Base-by-base conservation (phyloP, 2,329 filamentous ascomycete species). In the Amphichorda felina region DNA sequence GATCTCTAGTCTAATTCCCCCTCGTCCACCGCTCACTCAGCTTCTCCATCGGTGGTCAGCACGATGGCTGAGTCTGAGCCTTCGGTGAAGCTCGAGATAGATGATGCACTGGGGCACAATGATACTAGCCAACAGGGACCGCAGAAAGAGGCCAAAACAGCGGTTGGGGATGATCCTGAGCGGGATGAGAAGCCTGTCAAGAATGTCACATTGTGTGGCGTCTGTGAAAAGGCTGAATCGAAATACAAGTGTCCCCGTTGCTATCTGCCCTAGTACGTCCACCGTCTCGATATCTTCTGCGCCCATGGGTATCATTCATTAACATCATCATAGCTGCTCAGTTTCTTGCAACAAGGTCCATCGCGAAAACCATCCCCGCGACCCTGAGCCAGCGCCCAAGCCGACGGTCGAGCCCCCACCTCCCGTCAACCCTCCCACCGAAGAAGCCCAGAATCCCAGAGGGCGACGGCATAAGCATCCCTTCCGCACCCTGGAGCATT, bases 241-340 rank as follows among this genome's bases (percentile, higher is more conserved):
- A 79, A 75, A 50, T 80, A 80, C 54, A 79, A 76, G 46, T 80
- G 75, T 42, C 61, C 70, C n/a, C 63, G 63, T 19, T 80, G 75
- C 49, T 54, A 62, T 33, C 45, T 70, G 16, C 66, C 68, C 41
- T 79, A 75, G 75, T 79, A 58, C 49, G 72, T n/a, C 5, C 21
- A 6, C 6, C 21, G 10, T 10, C 21, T 24, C 21, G n/a, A n/a
- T n/a, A n/a, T n/a, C n/a, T n/a, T n/a, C n/a, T n/a, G n/a, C n/a
- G n/a, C n/a, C n/a, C n/a, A n/a, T n/a, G 17, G 14, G 8, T 14
- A 28, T 21, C 9, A 18, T n/a, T 30, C 6, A 37, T 42, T 47
- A 29, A 43, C 34, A 32, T 30, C 25, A 13, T 35, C 14, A 24
- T 43, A 76, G 72, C 47, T 79, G 75, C 48, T 79, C 73, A 1